Evolutionary conservation across 148 eudicot species (phyloP), one percentile per base, ranked within the genome.

Genomic region (Spergularia marina): DNA sequence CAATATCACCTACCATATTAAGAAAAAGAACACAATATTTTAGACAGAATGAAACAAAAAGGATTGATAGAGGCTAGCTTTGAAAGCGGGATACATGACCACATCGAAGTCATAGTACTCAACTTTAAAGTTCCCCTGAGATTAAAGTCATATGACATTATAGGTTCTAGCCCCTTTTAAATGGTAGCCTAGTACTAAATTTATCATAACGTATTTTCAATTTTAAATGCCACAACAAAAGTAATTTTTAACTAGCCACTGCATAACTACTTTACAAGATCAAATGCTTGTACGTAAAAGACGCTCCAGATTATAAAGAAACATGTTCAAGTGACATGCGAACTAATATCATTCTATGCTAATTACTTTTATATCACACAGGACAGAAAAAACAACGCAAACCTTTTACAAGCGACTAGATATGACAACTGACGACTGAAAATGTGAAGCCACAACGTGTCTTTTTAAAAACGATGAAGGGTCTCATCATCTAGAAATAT

Each of bases 1-100:
- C 97, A 83, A 94, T 95, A 86, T 94, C 98, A 71, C 98, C 98
- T 94, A 90, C 74, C 84, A 84, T 65, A 82, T 78, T 69, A 62
- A 70, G 70, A 72, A 76, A 11, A 53, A 15, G 51, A 44, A 53
- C 18, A 51, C 16, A 64, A 20, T 59, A 39, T 30, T 69, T 66
- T 72, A 66, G 65, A 73, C 54, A 66, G 12, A 52, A 36, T 53
- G 53, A 40, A 73, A 20, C 18, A 53, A 17, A 53, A 17, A 53
- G 12, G 8, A 58, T 15, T 44, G 5, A 64, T 36, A 36, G 7
- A 64, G 1, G 68, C 49, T 39, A 14, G 67, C 67, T 30, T 63
- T n/a, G 1, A 63, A 12, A 15, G 36, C 34, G 0, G 34, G 39
- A 36, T 63, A 63, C 44, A 64, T 36, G 20, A 64, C 12, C 7